Evolutionary conservation across 1,139 yeast genomes (phyloP).

Genomic region (Debaryomyces robertsiae): DNA sequence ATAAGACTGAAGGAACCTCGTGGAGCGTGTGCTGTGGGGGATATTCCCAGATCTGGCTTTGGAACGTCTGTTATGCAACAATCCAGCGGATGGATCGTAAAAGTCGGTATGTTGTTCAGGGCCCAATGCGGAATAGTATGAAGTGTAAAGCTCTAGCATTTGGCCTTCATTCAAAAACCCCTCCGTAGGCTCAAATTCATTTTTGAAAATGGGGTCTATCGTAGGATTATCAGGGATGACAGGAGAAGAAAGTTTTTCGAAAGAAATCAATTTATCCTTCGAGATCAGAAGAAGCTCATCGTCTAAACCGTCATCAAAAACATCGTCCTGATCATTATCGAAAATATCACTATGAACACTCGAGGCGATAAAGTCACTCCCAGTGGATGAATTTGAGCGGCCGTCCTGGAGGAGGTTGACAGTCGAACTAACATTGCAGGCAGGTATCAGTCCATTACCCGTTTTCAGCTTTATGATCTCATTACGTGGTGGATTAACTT

Average conservation of each 20-base stretch:
- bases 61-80: slow-evolving; percentile 6
- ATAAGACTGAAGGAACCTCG: slow-evolving; percentile 4
- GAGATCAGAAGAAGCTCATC: slow-evolving; percentile 19
- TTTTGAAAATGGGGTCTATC: slow-evolving; percentile 12
- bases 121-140: slow-evolving; percentile 29
- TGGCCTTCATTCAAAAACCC: slow-evolving; percentile 36
- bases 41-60: slow-evolving; percentile 13
- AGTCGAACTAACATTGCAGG: slow-evolving; percentile 6
- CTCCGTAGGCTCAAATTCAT: slow-evolving; percentile 20
- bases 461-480: slow-evolving; percentile 3
- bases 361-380: neutral
- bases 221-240: slow-evolving; percentile 4
- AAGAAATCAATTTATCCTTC: slow-evolving; percentile 6
- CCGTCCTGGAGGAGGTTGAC: too few relatives aligned
- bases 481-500: slow-evolving; percentile 16
- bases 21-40: slow-evolving; percentile 23
- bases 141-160: slow-evolving; percentile 37
- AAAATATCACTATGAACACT: neutral
- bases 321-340: slow-evolving; percentile 22
- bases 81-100: slow-evolving; percentile 25
- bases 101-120: slow-evolving; percentile 20
- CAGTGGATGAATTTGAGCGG: neutral
- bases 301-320: slow-evolving; percentile 33
- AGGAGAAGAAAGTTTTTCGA: slow-evolving; percentile 5
- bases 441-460: slow-evolving; percentile 7